Evolutionary conservation across 768 basidiomycete genomes (phyloP).

Genomic region (Rhizopogon vinicolor): DNA sequence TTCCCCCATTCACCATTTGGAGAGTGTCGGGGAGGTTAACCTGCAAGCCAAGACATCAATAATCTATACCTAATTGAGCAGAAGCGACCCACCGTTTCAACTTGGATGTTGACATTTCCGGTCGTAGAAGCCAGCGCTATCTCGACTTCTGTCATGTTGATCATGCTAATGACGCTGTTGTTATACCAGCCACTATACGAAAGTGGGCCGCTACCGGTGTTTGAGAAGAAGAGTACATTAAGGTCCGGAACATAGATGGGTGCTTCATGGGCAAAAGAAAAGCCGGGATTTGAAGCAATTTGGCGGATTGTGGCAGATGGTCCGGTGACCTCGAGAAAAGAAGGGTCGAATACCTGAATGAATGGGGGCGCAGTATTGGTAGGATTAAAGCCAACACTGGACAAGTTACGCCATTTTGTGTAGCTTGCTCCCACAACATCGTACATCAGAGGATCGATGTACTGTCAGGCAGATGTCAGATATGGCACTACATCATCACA

Average conservation of each 20-base stretch:
- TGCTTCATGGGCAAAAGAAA: constrained; percentile 73
- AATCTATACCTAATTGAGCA: not conserved
- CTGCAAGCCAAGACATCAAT: constrained; percentile 26
- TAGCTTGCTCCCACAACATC: constrained; percentile 41
- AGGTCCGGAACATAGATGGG: constrained; percentile 56
- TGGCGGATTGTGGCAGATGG: constrained; percentile 46
- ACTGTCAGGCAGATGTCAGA: constrained; percentile 25
- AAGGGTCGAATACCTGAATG: constrained; percentile 47
- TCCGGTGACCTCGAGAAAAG: constrained; percentile 56
- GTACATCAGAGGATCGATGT: constrained; percentile 44
- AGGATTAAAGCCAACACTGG: constrained; percentile 49
- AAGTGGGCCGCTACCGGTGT: constrained; percentile 61
- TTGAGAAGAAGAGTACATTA: constrained; percentile 61
- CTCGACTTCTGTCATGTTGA: constrained; percentile 55
- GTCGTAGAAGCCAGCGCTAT: constrained; percentile 33
- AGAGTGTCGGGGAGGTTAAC: constrained; percentile 52
- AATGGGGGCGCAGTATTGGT: constrained; percentile 49
- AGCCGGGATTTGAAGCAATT: constrained; percentile 55
- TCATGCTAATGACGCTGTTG: constrained; percentile 59
- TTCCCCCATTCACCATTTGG: constrained; percentile 71
- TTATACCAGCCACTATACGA: constrained; percentile 60
- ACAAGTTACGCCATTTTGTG: constrained; percentile 19
- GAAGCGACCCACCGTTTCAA: constrained; percentile 31
- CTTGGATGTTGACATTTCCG: constrained; percentile 42
- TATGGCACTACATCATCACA: not conserved